Evolutionary conservation across 2,329 filamentous ascomycete genomes (phyloP).

Genomic region (Botrytis byssoidea): DNA sequence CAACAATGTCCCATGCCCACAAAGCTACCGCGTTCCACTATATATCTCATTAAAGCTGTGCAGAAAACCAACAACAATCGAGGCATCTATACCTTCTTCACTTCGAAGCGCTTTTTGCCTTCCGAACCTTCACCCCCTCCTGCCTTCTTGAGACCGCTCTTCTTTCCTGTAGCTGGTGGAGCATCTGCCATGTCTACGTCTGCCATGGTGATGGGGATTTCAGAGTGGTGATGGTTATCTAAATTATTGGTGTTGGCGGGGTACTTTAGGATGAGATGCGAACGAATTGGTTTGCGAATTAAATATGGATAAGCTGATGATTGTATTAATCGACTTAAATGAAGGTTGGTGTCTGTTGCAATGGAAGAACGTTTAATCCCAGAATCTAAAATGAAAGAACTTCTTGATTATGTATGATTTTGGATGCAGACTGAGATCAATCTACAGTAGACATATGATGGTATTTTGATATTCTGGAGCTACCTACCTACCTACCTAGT

Average conservation of each 20-base stretch:
- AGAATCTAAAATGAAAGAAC: background rate
- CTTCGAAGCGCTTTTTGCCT: slow-evolving; percentile 92
- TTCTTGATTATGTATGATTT: background rate
- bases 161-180: slow-evolving; percentile 56
- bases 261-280: slow-evolving; percentile 22
- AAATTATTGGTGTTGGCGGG: slow-evolving; percentile 25
- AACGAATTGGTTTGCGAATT: slow-evolving; percentile 6
- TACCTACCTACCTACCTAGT: background rate
- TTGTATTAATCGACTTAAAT: background rate
- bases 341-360: background rate
- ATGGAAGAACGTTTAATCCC: background rate
- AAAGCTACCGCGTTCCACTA: slow-evolving; percentile 98
- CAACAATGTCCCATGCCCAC: slow-evolving; percentile 99
- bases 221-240: background rate
- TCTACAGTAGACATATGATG: background rate
- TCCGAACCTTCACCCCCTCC: slow-evolving; percentile 54
- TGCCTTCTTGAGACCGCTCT: slow-evolving; percentile 50
- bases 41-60: slow-evolving; percentile 10
- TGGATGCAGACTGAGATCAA: background rate
- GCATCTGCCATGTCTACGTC: slow-evolving; percentile 97
- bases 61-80: background rate
- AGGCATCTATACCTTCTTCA: slow-evolving; percentile 77
- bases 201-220: slow-evolving; percentile 61
- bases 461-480: background rate
- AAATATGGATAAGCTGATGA: background rate